These are phyloP conservation scores for Termitomyces bulborhizus DNA, from an alignment of 768 basidiomycete species.

Conservation along the genomic window DNA sequence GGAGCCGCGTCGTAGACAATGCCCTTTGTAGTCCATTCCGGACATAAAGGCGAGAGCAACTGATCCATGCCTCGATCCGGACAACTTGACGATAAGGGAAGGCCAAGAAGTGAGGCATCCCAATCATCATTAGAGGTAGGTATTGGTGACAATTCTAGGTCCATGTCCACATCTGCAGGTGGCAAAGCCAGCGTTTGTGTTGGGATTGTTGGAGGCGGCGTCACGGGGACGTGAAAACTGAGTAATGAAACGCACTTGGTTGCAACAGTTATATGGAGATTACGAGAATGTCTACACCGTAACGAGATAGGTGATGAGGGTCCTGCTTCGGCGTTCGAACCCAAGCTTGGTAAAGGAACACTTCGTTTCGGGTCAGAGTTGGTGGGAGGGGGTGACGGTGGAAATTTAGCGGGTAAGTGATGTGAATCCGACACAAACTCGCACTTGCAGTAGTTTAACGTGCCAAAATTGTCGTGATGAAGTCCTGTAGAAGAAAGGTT, in stretches of 20 bases:
- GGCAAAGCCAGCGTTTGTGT: slow-evolving; percentile 30
- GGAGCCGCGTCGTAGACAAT: slow-evolving; percentile 4
- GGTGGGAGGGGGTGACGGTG: slow-evolving; percentile 22
- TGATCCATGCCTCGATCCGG: neutral
- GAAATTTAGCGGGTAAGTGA: slow-evolving; percentile 1
- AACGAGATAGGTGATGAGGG: neutral
- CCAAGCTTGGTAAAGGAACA: slow-evolving; percentile 17
- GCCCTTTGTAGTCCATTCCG: slow-evolving; percentile 12
- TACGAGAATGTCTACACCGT: slow-evolving; percentile 23
- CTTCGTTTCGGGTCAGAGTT: slow-evolving; percentile 20
- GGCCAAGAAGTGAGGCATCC: slow-evolving; percentile 4
- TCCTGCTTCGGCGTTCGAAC: neutral
- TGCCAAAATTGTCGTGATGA: neutral
- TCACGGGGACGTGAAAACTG: slow-evolving; percentile 23
- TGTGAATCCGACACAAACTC: neutral
- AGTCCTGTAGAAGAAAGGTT: slow-evolving; percentile 9
- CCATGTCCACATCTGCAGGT: slow-evolving; percentile 14
- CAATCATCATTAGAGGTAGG: slow-evolving; percentile 7
- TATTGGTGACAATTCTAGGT: slow-evolving; percentile 16
- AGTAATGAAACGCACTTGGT: slow-evolving; percentile 23
- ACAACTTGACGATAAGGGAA: slow-evolving; percentile 2
- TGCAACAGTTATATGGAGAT: slow-evolving; percentile 20
- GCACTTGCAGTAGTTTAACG: neutral
- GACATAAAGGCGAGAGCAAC: slow-evolving; percentile 13
- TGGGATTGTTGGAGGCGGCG: slow-evolving; percentile 38